phyloP scores from a whole-genome alignment of 192 early-diverging fungal genomes.

The Chytriomyces sp. region DNA sequence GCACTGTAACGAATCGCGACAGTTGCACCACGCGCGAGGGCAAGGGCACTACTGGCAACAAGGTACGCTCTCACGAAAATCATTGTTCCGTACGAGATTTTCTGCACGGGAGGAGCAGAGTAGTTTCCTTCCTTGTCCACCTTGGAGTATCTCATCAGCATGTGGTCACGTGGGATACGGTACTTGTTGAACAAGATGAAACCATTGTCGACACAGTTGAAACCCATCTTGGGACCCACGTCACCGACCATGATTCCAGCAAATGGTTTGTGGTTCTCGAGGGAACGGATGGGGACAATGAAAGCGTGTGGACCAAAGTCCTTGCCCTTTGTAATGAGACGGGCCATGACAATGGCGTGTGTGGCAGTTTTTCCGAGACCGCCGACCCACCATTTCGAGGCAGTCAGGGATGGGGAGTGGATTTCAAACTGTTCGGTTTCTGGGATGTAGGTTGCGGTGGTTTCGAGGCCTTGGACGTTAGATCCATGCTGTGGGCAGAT shows the following conservation, averaged over 20 bases:
- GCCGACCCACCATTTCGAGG: slow-evolving; percentile 89
- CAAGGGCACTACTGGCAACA: slow-evolving; percentile 47
- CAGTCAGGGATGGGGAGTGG: slow-evolving; percentile 76
- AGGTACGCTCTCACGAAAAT: slow-evolving; percentile 80
- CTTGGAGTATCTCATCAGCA: slow-evolving; percentile 76
- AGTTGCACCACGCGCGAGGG: slow-evolving; percentile 65
- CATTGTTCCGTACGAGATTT: slow-evolving; percentile 88
- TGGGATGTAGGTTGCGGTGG: slow-evolving; percentile 80
- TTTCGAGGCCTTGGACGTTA: slow-evolving; percentile 91
- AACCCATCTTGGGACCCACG: slow-evolving; percentile 88
- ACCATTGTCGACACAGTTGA: slow-evolving; percentile 85
- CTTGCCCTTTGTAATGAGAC: slow-evolving; percentile 75
- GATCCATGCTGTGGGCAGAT: slow-evolving; percentile 59
- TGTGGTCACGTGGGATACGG: slow-evolving; percentile 77
- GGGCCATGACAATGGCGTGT: slow-evolving; percentile 87
- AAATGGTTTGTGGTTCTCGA: slow-evolving; percentile 73
- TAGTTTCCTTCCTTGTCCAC: slow-evolving; percentile 75
- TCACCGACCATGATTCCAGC: slow-evolving; percentile 84
- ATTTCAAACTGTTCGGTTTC: slow-evolving; percentile 88
- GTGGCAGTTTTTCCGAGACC: slow-evolving; percentile 72
- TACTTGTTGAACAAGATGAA: slow-evolving; percentile 82
- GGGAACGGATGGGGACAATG: slow-evolving; percentile 78
- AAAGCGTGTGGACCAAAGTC: slow-evolving; percentile 80
- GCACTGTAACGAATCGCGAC: slow-evolving; percentile 91
- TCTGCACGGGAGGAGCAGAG: slow-evolving; percentile 68